phyloP scores from a whole-genome alignment of 179 eudicot species.

The Silene coronaria region DNA sequence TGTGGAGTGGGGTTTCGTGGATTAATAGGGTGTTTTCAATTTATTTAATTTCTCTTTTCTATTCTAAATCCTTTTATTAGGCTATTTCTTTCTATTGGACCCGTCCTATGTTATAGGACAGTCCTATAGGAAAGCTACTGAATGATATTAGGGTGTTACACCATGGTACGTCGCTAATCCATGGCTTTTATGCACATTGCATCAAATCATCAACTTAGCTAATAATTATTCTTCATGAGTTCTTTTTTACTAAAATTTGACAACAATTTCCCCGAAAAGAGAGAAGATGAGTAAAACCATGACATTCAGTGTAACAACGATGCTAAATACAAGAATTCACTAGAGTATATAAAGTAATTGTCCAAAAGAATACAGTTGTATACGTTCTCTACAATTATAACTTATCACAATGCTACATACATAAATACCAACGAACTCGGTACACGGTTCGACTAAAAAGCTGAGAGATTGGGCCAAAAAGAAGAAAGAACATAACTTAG shows the following conservation, averaged over 20 bases:
- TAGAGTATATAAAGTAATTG: slow-evolving; percentile 14
- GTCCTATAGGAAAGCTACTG: too few relatives aligned
- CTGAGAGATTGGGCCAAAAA: background rate
- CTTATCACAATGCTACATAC: slow-evolving; percentile 22
- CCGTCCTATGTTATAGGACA: too few relatives aligned
- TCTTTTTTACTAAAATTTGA: background rate
- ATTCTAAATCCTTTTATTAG: too few relatives aligned
- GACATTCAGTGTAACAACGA: slow-evolving; percentile 13
- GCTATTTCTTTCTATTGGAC: too few relatives aligned
- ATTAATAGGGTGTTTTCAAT: too few relatives aligned
- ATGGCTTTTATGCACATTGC: too few relatives aligned
- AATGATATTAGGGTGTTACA: too few relatives aligned
- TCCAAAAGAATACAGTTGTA: slow-evolving; percentile 18
- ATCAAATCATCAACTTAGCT: background rate
- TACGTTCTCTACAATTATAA: slow-evolving; percentile 21
- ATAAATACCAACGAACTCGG: slow-evolving; percentile 20
- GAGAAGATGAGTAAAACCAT: background rate
- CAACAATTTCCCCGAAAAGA: background rate
- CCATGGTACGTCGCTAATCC: too few relatives aligned
- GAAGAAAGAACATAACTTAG: slow-evolving; percentile 19
- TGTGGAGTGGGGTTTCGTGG: too few relatives aligned
- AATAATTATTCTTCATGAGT: background rate
- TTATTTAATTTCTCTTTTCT: too few relatives aligned
- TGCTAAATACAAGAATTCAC: slow-evolving; percentile 10
- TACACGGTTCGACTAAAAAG: slow-evolving; percentile 3